Evolutionary conservation across 352 stramenopile species (phyloP).

Genomic region (Pythium diclinum): DNA sequence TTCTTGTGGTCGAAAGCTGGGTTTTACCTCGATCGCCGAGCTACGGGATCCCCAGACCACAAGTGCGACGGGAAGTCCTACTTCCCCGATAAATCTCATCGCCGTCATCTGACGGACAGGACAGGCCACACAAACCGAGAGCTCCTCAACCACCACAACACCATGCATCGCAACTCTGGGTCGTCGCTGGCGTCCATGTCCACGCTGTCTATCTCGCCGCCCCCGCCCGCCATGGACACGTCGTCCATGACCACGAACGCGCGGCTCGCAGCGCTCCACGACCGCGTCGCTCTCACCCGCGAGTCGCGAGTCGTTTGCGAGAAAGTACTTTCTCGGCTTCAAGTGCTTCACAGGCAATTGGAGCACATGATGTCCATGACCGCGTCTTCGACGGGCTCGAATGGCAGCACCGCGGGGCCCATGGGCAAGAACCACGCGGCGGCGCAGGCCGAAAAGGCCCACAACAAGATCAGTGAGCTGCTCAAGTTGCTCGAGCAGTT

Average conservation of each 20-base stretch:
- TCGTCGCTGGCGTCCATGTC: constrained; percentile 11
- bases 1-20: too few relatives aligned
- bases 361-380: constrained; percentile 32
- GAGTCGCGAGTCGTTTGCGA: constrained; percentile 23
- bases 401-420: background rate
- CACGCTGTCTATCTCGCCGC: background rate
- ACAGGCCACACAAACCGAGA: background rate
- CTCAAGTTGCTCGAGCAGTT: constrained; percentile 21
- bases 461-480: constrained; percentile 19
- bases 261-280: constrained; percentile 17
- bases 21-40: too few relatives aligned
- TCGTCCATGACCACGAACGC: constrained; percentile 18
- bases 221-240: background rate
- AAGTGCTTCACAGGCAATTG: constrained; percentile 26
- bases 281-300: constrained; percentile 7
- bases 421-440: constrained; percentile 11
- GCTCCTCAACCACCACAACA: background rate
- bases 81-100: background rate
- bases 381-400: constrained; percentile 20
- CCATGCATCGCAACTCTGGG: constrained; percentile 8
- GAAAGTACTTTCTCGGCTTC: constrained; percentile 25
- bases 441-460: constrained; percentile 17
- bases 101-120: background rate
- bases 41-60: too few relatives aligned
- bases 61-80: too few relatives aligned